Evolutionary conservation across 192 early-diverging fungal species (phyloP).

Genomic region (Entomortierella chlamydospora): DNA sequence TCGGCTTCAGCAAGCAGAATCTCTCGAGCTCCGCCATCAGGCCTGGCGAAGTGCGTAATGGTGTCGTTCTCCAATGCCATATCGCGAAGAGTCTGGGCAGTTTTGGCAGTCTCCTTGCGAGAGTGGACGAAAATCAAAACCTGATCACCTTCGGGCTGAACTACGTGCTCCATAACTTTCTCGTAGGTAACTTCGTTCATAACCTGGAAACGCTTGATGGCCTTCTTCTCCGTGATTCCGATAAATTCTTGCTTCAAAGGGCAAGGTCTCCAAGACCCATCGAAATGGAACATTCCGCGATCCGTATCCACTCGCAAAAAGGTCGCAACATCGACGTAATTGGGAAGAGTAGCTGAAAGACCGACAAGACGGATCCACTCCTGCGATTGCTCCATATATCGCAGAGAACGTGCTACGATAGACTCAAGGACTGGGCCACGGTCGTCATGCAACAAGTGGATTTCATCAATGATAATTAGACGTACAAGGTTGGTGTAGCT

Average conservation of each 20-base stretch:
- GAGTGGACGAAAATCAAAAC: constrained; percentile 97
- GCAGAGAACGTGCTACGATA: constrained; percentile 88
- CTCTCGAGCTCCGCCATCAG: constrained; percentile 88
- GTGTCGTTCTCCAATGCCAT: constrained; percentile 93
- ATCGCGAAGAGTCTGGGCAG: constrained; percentile 91
- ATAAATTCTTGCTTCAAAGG: constrained; percentile 97
- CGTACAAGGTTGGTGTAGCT: constrained; percentile 91
- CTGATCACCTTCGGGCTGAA: constrained; percentile 79
- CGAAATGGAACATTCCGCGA: constrained; percentile 92
- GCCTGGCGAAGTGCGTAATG: constrained; percentile 81
- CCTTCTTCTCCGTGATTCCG: constrained; percentile 97
- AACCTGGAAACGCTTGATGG: constrained; percentile 89
- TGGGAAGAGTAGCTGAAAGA: constrained; percentile 94
- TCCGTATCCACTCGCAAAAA: constrained; percentile 90
- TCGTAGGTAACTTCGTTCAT: constrained; percentile 98
- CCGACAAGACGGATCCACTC: constrained; percentile 92
- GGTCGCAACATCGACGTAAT: constrained; percentile 94
- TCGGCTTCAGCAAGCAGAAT: constrained; percentile 85
- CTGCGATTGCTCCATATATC: constrained; percentile 90
- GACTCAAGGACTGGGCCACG: constrained; percentile 97
- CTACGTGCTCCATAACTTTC: constrained; percentile 90
- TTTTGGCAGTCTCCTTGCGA: constrained; percentile 97
- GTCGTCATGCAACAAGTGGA: constrained; percentile 96
- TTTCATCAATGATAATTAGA: constrained; percentile 96
- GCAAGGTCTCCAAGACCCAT: constrained; percentile 91